Evolutionary conservation across 352 stramenopile species (phyloP).

Genomic region (Pythium sukuiense): DNA sequence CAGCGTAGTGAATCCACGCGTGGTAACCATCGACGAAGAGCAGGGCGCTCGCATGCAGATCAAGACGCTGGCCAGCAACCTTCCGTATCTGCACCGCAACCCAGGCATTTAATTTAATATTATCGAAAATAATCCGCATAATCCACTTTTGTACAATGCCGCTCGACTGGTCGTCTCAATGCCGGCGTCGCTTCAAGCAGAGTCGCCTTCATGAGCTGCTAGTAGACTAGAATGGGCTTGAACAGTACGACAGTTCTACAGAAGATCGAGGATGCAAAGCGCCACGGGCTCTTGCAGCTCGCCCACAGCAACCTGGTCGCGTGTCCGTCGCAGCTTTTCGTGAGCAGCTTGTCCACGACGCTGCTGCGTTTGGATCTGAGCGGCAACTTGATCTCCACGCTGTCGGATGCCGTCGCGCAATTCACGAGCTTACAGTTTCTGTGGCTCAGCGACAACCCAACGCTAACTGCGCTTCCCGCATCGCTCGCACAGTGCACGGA

Average conservation of each 20-base stretch:
- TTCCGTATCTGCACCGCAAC: slow-evolving; percentile 95
- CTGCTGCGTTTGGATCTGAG: slow-evolving; percentile 80
- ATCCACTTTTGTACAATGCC: too few species aligned
- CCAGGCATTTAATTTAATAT: slow-evolving; percentile 71
- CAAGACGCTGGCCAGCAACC: slow-evolving; percentile 89
- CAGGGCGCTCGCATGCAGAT: slow-evolving; percentile 84
- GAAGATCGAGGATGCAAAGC: slow-evolving; percentile 60
- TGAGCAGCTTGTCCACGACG: slow-evolving; percentile 25
- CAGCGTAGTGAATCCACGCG: slow-evolving; percentile 56
- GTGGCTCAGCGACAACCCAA: slow-evolving; percentile 85
- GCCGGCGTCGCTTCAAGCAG: neutral
- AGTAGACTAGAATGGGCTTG: slow-evolving; percentile 26
- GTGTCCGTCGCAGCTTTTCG: slow-evolving; percentile 35
- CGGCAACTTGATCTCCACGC: slow-evolving; percentile 64
- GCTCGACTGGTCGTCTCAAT: too few species aligned
- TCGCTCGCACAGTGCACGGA: slow-evolving; percentile 61
- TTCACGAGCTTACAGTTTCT: slow-evolving; percentile 70
- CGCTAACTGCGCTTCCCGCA: slow-evolving; percentile 47
- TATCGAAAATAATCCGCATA: neutral
- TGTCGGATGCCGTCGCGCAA: slow-evolving; percentile 57
- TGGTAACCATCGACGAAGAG: slow-evolving; percentile 91
- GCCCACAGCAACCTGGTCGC: slow-evolving; percentile 42
- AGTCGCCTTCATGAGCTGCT: neutral
- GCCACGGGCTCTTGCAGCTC: slow-evolving; percentile 61
- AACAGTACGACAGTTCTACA: slow-evolving; percentile 35